These are phyloP conservation scores for Radiomyces spectabilis DNA, from an alignment of 192 early-diverging fungal genomes.

Conservation along the genomic window DNA sequence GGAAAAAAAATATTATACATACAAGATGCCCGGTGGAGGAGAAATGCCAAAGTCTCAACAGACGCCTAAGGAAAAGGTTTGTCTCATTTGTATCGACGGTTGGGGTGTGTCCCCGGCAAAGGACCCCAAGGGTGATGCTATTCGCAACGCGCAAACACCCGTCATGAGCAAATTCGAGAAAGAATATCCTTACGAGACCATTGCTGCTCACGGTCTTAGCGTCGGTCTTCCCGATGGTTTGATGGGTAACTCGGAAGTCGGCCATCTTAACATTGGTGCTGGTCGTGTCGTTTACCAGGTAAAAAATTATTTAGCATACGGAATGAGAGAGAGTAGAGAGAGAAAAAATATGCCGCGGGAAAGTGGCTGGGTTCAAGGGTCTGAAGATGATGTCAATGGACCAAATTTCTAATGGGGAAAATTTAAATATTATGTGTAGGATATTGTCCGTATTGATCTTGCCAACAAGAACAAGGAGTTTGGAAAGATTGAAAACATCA, in stretches of 20 bases:
- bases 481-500: slow-evolving; percentile 62
- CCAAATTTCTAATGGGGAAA: too few relatives aligned
- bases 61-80: slow-evolving; percentile 54
- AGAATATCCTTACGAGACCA: slow-evolving; percentile 63
- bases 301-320: slow-evolving; percentile 6
- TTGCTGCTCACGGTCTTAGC: slow-evolving; percentile 89
- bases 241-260: slow-evolving; percentile 99
- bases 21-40: slow-evolving; percentile 31
- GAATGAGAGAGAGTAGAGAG: too few relatives aligned
- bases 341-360: background rate
- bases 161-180: slow-evolving; percentile 80
- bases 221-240: slow-evolving; percentile 98
- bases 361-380: background rate
- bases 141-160: slow-evolving; percentile 87
- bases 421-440: slow-evolving; percentile 51
- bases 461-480: slow-evolving; percentile 84
- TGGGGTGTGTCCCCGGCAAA: slow-evolving; percentile 84
- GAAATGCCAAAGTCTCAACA: slow-evolving; percentile 23
- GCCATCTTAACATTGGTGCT: slow-evolving; percentile 99
- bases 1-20: too few relatives aligned
- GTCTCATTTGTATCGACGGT: slow-evolving; percentile 94
- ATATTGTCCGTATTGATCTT: slow-evolving; percentile 97
- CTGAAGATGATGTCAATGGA: too few relatives aligned
- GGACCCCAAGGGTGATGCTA: slow-evolving; percentile 80
- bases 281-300: slow-evolving; percentile 98